Base-by-base conservation (phyloP, 106 monocot genomes). In the Apostasia shenzhenica region DNA sequence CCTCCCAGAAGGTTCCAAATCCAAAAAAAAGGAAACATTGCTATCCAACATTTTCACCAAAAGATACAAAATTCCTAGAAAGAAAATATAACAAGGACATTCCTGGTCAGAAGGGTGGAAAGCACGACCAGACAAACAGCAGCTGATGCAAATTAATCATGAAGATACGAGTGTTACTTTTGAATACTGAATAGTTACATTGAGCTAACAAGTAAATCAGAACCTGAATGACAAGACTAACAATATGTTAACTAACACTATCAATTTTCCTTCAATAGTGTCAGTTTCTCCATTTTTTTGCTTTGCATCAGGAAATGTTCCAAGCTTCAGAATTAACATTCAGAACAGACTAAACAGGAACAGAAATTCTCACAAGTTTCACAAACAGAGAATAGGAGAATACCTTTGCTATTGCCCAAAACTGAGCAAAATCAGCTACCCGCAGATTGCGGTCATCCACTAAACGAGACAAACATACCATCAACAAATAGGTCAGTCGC, bases 371-470 rank as follows among this genome's bases (percentile, higher is more conserved):
- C 71, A 77, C 73, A 62, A 5, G 60, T 54, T 64, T 67, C 71
- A 62, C 68, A 51, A 68, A 65, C 8, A 85, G 54, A 83, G 84
- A 82, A 59, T 66, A 69, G 78, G 77, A 81, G 47, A 86, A 82
- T 97, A 97, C 97, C 97, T 97, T 97, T 68, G 89, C 92, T 76
- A 81, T 75, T 86, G 97, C 92, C 97, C 97, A 97, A 97, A 97
- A 97, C 67, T 97, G 97, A 85, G 97, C 88, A 97, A 97, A 97
- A 92, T 97, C 97, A 77, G 97, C 97, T 92, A 97, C 92, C 97
- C 97, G 92, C 92, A 97, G 97, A 97, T 97, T 97, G 92, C 97
- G 97, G 92, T 97, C 97, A 97, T 97, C 97, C 97, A 97, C 97
- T 97, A 97, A 84, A 83, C 69, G 81, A 83, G 86, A 80, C 80